Evolutionary conservation across 2,329 filamentous ascomycete genomes (phyloP), one percentile per base, ranked within the genome.

Genomic region (Hypoxylon rubiginosum): DNA sequence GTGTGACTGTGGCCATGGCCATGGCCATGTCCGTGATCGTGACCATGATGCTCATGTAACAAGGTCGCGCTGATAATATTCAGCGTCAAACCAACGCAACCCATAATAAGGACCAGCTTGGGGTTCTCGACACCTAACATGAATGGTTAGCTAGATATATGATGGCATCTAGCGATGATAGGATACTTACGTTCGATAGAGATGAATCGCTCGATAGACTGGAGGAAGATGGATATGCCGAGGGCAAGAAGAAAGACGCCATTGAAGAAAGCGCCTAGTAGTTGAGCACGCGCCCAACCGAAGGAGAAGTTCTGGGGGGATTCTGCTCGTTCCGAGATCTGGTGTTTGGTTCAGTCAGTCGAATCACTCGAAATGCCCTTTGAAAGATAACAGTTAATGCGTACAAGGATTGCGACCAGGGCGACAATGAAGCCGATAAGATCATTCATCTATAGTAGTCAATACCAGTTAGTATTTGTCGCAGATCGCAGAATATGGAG

Each of bases 221-320:
- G 91, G 2, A 94, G 79, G 34, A 91, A 85, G 53, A 94, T 92
- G 76, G 90, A 92, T 36, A 93, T 78, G 0, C 90, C 90, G 1
- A 94, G 80, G 0, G 90, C 91, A 15, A 93, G 78, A 1, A 94
- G 83, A 63, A 94, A 92, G 1, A 90, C 88, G 13, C 91, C 91
- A 72, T 94, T 94, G 83, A 94, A 94, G 77, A 94, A 94, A 21
- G 91, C 90, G 4, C 91, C 91, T 0, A 94, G 82, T 0, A 93
- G 77, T n/a, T 87, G 86, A 15, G 91, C 90, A 32, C 92, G 85
- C 61, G 92, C 89, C 91, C 91, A 94, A n/a, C 91, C 91, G 70
- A 92, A 94, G 0, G 91, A 87, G 15, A 92, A 82, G 9, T 82
- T 82, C 66, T 85, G 82, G 0, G 90, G 90, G 0, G 85, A 85